Evolutionary conservation across 768 basidiomycete species (phyloP).

Genomic region (Omphalotus guepiniiformis): DNA sequence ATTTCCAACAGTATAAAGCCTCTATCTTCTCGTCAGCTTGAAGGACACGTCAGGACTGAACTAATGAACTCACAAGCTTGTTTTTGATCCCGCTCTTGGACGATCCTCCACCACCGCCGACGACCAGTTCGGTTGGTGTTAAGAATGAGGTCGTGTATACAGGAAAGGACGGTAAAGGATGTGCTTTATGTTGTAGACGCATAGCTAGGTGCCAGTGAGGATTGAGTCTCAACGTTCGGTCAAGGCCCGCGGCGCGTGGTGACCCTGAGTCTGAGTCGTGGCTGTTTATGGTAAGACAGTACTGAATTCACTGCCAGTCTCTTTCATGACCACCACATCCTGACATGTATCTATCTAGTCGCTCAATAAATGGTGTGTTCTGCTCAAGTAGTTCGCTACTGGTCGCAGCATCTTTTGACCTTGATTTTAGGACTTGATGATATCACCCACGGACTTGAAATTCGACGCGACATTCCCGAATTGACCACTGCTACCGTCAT

Average conservation of each 20-base stretch:
- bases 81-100: slow-evolving; percentile 90
- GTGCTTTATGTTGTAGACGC: slow-evolving; percentile 75
- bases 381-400: neutral
- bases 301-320: no score
- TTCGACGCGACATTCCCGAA: slow-evolving; percentile 38
- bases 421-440: neutral
- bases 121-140: slow-evolving; percentile 61
- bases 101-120: slow-evolving; percentile 90
- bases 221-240: no score
- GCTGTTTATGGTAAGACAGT: no score
- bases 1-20: slow-evolving; percentile 59
- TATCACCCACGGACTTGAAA: neutral
- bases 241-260: no score
- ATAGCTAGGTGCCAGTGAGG: no score
- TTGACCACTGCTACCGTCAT: slow-evolving; percentile 55
- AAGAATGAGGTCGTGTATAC: slow-evolving; percentile 85
- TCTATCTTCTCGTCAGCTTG: slow-evolving; percentile 35
- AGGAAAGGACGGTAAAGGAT: slow-evolving; percentile 79
- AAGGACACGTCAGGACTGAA: neutral
- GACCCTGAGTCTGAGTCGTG: no score
- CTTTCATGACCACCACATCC: no score
- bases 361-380: neutral
- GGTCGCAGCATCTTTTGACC: neutral
- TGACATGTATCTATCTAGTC: no score
- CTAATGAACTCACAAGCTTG: slow-evolving; percentile 64